Conservation (phyloP, 345 rosid species). For the Populus simonii region DNA sequence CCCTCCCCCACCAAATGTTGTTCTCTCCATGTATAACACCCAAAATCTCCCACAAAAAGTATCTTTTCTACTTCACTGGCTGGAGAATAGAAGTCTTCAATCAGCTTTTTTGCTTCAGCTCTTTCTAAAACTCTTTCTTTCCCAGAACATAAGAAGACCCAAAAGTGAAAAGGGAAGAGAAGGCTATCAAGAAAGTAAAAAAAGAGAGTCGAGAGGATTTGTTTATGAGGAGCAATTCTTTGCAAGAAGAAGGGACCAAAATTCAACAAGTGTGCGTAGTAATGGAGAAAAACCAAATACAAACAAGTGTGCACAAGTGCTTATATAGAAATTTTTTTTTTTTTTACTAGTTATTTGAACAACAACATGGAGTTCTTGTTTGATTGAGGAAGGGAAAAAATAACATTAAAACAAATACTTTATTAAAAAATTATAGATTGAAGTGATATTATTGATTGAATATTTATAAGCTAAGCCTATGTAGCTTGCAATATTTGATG, state of each 20-base stretch:
- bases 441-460: too few relatives aligned
- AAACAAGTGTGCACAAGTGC: neutral
- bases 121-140: neutral
- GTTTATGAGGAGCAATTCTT: neutral
- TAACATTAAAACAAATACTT: too few relatives aligned
- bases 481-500: neutral
- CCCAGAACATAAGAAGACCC: neutral
- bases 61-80: neutral
- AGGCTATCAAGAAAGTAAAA: neutral
- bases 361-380: neutral
- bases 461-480: neutral
- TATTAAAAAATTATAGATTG: neutral
- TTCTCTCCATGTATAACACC: constrained; percentile 42
- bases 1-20: constrained; percentile 30
- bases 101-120: neutral
- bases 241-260: neutral
- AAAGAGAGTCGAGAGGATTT: neutral
- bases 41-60: neutral
- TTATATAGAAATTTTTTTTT: neutral
- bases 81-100: neutral
- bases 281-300: neutral
- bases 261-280: neutral
- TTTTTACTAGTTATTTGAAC: neutral
- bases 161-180: neutral
- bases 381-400: neutral